Base-by-base conservation (phyloP, 768 basidiomycete species). In the Termitomyces bulborhizus region DNA sequence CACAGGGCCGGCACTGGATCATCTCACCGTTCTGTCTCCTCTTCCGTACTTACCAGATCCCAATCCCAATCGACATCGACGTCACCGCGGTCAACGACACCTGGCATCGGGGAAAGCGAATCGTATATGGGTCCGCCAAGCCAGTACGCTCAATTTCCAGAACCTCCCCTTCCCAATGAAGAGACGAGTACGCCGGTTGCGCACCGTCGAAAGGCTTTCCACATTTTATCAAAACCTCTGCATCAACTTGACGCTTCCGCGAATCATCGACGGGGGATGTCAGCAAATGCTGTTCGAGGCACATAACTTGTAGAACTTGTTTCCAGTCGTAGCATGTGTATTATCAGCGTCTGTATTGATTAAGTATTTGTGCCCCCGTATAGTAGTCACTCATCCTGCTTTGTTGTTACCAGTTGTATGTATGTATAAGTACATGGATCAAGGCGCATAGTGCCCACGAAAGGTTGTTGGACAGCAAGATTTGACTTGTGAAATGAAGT, bases 1-100 rank as follows among this genome's bases (percentile, higher is more conserved):
- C 78, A 69, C 67, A 81, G 88, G 56, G 76, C 87, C 3, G 88
- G 88, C 21, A 89, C 86, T 12, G 86, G 78, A 62, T 84, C 88
- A 9, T 75, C 74, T 21, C 76, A 78, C 41, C 73, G 78, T 52
- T 71, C 70, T 3, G 68, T 73, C 36, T 63, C 74, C 16, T 65
- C 75, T n/a, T 27, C 75, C 55, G 71, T 72, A 58, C 77, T 78
- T 55, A 74, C 73, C 40, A 77, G 78, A 52, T 79, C 79, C 46
- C 80, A 79, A 52, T 79, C 79, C 46, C 80, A 79, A 18, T 86
- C 82, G n/a, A 80, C 76, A 12, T 84, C 85, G 34, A 76, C 75
- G 42, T 76, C 78, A 47, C 68, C 75, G 27, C 74, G 72, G 54
- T 68, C 72, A 41, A 66, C 70, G 29, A 68, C 60, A 27, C 71